Conservation (phyloP, 441 rosid species). For the Adansonia grandidieri region DNA sequence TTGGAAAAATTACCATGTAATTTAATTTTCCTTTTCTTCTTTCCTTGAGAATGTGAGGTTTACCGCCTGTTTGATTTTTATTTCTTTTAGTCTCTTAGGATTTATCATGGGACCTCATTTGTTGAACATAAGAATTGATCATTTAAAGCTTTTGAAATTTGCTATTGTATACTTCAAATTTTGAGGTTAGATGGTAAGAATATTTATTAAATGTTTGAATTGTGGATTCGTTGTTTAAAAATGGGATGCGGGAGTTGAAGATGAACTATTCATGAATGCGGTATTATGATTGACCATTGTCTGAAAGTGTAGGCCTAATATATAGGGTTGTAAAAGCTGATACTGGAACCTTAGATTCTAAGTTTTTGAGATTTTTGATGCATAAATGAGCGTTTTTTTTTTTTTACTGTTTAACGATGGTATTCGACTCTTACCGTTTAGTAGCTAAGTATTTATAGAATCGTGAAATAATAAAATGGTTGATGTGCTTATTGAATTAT, state of each 20-base stretch:
- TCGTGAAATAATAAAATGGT: background rate
- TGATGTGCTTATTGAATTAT: background rate
- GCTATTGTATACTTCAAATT: background rate
- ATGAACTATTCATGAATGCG: background rate
- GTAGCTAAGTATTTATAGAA: background rate
- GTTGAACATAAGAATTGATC: constrained; percentile 8
- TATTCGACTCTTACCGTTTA: background rate
- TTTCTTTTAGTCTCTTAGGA: constrained; percentile 9
- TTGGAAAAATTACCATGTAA: constrained; percentile 77
- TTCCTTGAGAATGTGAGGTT: background rate
- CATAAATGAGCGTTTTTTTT: background rate
- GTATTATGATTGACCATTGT: background rate
- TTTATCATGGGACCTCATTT: constrained; percentile 21
- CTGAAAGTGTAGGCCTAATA: too few relatives aligned
- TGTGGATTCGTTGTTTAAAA: too few relatives aligned
- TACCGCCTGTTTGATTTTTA: background rate
- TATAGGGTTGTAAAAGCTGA: too few relatives aligned
- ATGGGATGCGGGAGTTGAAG: background rate
- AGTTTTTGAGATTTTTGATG: background rate
- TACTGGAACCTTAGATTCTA: background rate
- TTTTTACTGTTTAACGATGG: background rate
- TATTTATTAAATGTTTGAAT: background rate
- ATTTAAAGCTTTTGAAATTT: background rate
- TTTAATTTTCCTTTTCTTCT: constrained; percentile 38
- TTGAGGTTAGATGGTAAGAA: background rate